Evolutionary conservation across 371 early-diverging fungal genomes (phyloP).

Genomic region (Mucor racemosus): DNA sequence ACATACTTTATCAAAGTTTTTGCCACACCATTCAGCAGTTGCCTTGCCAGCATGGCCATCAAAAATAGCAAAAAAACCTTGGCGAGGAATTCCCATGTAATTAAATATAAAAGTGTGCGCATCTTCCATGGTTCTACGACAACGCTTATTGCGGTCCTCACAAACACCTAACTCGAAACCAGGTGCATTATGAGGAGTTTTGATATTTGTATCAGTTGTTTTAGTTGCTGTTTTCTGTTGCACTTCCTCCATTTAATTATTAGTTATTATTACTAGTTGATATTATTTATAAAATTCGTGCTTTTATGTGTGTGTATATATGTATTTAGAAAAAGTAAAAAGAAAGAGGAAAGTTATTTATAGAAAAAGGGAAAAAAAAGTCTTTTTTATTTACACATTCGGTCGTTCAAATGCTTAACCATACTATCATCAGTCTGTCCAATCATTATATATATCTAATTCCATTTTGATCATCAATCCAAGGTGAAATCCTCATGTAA

Average conservation of each 20-base stretch:
- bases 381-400: slow-evolving; percentile 2
- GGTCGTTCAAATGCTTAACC: neutral
- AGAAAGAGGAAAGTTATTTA: slow-evolving; percentile 5
- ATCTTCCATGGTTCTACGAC: slow-evolving; percentile 97
- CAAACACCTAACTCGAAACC: slow-evolving; percentile 70
- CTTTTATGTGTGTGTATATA: too few species aligned
- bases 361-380: slow-evolving; percentile 4
- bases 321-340: slow-evolving; percentile 10
- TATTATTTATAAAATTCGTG: neutral
- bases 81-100: slow-evolving; percentile 78
- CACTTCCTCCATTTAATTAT: slow-evolving; percentile 9
- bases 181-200: slow-evolving; percentile 28
- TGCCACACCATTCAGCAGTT: slow-evolving; percentile 97
- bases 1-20: slow-evolving; percentile 81
- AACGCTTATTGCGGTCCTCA: slow-evolving; percentile 89
- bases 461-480: neutral
- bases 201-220: slow-evolving; percentile 5
- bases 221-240: slow-evolving; percentile 3
- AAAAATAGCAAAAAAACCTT: slow-evolving; percentile 94
- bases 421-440: neutral
- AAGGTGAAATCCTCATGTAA: too few species aligned
- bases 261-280: neutral
- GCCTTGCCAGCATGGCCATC: slow-evolving; percentile 98
- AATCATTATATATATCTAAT: neutral
- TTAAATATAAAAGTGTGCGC: slow-evolving; percentile 85